Base-by-base conservation (phyloP, 2,329 filamentous ascomycete genomes). In the Tolypocladium guangdongense region DNA sequence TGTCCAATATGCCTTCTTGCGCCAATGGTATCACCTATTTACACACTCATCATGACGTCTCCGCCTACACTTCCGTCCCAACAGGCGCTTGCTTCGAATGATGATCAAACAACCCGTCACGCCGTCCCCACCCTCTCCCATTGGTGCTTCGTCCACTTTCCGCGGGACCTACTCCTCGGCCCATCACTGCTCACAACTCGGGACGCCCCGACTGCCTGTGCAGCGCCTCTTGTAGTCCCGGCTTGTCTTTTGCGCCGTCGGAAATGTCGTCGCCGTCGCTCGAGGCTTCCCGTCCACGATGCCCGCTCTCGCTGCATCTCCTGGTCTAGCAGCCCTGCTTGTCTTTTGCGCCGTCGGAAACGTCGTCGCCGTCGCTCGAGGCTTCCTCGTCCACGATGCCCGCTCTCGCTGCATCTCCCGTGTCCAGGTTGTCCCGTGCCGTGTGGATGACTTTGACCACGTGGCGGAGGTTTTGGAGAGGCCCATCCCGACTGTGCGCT, bases 31-130 rank as follows among this genome's bases (percentile, higher is more conserved):
- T 7, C 2, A 45, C 7, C 16, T 20, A 3, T 16, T 18, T n/a
- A n/a, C 35, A 24, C 48, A 4, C 14, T 18, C 12, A 30, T 27
- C 20, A 37, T 27, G 16, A 27, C 7, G 5, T 12, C 14, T 2
- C 27, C 30, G 46, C 33, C 73, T 67, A 88, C 39, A 84, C 82
- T 68, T 89, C 86, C 20, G 83, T 88, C 73, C 88, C 85, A 59
- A 88, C 74, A 1, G 80, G 82, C 11, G 68, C 65, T 35, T 77
- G 75, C 60, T 82, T 79, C 20, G 81, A 78, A 51, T 74, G 69
- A 63, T 86, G 82, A 50, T 81, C 74, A 58, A 87, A 82, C 4
- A 78, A 71, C 32, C 69, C 55, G 76, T 74, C 1, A 81, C 75
- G 53, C 81, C 80, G 39, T 82, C 78, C 62, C 80, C 55, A 84